Conservation (phyloP, 2,329 filamentous ascomycete species). For the Fusarium coicis region DNA sequence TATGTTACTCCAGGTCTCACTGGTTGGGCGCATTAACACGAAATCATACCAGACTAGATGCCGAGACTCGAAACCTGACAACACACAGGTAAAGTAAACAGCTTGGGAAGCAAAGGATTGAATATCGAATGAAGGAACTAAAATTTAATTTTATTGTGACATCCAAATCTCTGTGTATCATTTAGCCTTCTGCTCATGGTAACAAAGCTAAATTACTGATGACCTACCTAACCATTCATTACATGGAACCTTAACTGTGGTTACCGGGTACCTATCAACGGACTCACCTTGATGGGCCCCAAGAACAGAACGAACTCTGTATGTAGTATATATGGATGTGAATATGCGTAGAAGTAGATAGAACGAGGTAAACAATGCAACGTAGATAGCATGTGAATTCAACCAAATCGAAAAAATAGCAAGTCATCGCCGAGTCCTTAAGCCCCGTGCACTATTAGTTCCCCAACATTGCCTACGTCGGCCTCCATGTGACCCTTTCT, state of each 20-base stretch:
- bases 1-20: not conserved
- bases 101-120: not conserved
- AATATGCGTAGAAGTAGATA: not conserved
- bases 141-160: not conserved
- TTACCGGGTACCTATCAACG: not conserved
- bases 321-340: not conserved
- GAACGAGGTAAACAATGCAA: not conserved
- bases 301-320: not conserved
- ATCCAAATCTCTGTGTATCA: not conserved
- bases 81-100: not conserved
- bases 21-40: not conserved
- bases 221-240: not conserved
- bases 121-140: not conserved
- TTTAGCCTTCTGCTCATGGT: not conserved
- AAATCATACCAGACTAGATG: not conserved
- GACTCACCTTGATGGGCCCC: not conserved
- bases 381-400: slow-evolving; percentile 2
- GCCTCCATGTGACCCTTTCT: slow-evolving; percentile 32
- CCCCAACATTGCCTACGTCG: slow-evolving; percentile 24
- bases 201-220: not conserved
- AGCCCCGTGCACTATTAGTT: slow-evolving; percentile 24
- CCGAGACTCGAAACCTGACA: not conserved
- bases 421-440: slow-evolving; percentile 1
- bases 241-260: not conserved
- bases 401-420: not conserved